These are phyloP conservation scores for Penicillium soppii DNA, from an alignment of 495 filamentous ascomycete species.

Conservation along the genomic window DNA sequence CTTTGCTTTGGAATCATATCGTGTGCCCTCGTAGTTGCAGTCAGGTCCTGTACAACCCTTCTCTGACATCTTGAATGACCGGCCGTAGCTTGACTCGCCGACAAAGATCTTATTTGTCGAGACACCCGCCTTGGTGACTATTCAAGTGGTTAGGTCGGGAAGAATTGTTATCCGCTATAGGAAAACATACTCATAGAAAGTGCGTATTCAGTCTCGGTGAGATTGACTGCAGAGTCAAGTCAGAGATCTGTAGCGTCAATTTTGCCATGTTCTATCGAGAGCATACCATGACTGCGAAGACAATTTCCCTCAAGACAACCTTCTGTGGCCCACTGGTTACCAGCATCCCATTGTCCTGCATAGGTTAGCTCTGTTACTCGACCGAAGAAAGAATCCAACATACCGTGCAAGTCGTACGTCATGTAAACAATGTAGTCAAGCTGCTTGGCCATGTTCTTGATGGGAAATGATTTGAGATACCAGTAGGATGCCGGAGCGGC, in stretches of 20 bases:
- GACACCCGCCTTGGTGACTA: conserved; percentile 49
- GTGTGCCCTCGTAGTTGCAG: conserved; percentile 17
- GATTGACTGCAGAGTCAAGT: background rate
- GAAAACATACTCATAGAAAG: conserved; percentile 24
- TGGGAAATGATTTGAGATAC: too few relatives aligned
- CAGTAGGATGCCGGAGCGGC: too few relatives aligned
- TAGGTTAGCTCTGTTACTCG: too few relatives aligned
- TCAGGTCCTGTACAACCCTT: conserved; percentile 15
- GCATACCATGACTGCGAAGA: conserved; percentile 23
- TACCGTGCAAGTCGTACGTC: conserved; percentile 41
- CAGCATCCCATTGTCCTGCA: conserved; percentile 35
- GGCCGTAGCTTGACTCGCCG: background rate
- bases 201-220: background rate
- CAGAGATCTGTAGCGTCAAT: too few relatives aligned
- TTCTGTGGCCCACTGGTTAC: conserved; percentile 10
- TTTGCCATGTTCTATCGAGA: too few relatives aligned
- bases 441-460: too few relatives aligned
- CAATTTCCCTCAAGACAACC: conserved; percentile 42
- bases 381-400: too few relatives aligned
- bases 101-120: conserved; percentile 34
- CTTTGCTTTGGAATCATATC: background rate
- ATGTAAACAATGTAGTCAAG: conserved; percentile 37
- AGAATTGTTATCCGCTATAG: too few relatives aligned
- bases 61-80: background rate
- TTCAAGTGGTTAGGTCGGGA: too few relatives aligned